Base-by-base conservation (phyloP, 768 basidiomycete genomes). In the Neoboletus subvelutipes region DNA sequence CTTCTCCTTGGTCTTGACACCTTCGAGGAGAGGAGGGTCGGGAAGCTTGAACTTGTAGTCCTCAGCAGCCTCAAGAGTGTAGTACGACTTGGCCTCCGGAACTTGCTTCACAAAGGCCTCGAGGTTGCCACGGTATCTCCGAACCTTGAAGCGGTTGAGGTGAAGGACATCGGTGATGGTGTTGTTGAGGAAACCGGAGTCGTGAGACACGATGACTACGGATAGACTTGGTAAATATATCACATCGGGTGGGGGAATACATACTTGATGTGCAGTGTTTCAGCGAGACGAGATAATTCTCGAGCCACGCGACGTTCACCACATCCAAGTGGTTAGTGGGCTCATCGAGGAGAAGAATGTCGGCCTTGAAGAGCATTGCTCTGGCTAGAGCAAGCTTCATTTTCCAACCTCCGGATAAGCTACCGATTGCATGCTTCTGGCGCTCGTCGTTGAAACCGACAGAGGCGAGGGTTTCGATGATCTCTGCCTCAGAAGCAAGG, bases 1-100 rank as follows among this genome's bases (percentile, higher is more conserved):
- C 86, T 96, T 98, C 80, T 98, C 94, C 84, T 98, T 98, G 70
- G 95, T 98, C 89, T 98, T 98, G 80, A 98, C 95, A 89, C 95
- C 95, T 64, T 98, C 95, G 60, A 98, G 90, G 63, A 98, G 86
- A 71, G 95, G 95, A 52, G 95, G 95, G 71, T 93, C 88, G 55
- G 95, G 95, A 66, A 98, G 87, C 85, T 94, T 95, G 87, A 97
- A 98, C 79, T 85, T 90, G 87, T 98, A 98, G 82, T 96, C 92
- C 78, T 96, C 94, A 52, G 85, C 84, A 56, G 94, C 92, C 78
- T 96, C 87, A 66, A 98, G 91, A 59, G 90, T 92, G 82, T 94
- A 98, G 84, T 98, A 98, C 9, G 94, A 92, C 80, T 90, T 95
- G 74, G 95, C 95, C 79, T 98, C 95, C 43, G 95, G 95, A 56